These are phyloP conservation scores for Rhizoclosmatium globosum DNA, from an alignment of 192 early-diverging fungal genomes.

Conservation along the genomic window DNA sequence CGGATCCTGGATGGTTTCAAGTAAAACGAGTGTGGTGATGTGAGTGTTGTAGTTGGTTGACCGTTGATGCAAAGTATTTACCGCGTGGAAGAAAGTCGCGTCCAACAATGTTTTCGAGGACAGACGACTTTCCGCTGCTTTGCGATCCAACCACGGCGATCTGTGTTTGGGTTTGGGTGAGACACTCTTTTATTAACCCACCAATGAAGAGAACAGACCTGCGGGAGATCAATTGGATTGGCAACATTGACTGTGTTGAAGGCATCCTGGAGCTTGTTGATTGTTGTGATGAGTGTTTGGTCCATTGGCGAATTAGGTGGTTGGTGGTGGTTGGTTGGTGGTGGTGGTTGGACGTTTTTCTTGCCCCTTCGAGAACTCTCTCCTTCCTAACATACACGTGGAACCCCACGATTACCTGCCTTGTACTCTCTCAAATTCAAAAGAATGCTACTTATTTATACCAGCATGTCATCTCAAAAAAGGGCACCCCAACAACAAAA, in stretches of 20 bases:
- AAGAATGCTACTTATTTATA: background rate
- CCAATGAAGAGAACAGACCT: conserved; percentile 40
- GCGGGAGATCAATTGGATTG: conserved; percentile 67
- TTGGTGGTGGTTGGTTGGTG: no score
- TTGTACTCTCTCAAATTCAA: background rate
- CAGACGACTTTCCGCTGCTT: conserved; percentile 91
- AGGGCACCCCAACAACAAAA: no score
- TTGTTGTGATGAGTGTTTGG: conserved; percentile 33
- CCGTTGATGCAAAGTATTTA: conserved; percentile 22
- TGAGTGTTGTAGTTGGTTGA: background rate
- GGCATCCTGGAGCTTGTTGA: conserved; percentile 60
- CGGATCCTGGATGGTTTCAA: conserved; percentile 67
- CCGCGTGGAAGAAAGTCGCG: conserved; percentile 96
- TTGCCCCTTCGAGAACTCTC: background rate
- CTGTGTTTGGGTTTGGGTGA: conserved; percentile 31
- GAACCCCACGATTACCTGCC: background rate
- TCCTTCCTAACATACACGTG: background rate
- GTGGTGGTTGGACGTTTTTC: background rate
- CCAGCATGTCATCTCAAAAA: background rate
- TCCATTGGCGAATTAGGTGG: conserved; percentile 26
- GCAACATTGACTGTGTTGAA: conserved; percentile 61
- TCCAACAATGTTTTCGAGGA: conserved; percentile 98
- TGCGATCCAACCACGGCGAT: conserved; percentile 65
- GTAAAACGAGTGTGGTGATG: background rate
- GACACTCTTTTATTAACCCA: background rate